phyloP scores from a whole-genome alignment of 306 rosid genomes.

The Trichosanthes truncata region DNA sequence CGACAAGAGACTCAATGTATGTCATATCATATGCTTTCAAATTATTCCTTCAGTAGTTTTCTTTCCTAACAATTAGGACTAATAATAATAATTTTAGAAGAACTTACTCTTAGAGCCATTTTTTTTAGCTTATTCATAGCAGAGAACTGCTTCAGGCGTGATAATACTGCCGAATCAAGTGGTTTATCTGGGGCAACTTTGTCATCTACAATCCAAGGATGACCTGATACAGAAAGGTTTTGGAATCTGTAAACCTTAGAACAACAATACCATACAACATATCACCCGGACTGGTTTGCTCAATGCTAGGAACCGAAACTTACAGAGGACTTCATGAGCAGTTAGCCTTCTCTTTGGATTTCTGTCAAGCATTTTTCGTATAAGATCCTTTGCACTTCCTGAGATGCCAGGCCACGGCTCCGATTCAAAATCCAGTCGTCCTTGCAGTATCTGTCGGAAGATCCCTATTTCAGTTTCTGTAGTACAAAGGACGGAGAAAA shows the following conservation, averaged over 20 bases:
- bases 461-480: slow-evolving; percentile 42
- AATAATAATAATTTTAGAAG: background rate
- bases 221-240: slow-evolving; percentile 19
- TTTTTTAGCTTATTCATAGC: slow-evolving; percentile 46
- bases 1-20: background rate
- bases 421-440: slow-evolving; percentile 33
- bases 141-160: slow-evolving; percentile 37
- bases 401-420: slow-evolving; percentile 36
- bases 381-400: slow-evolving; percentile 31
- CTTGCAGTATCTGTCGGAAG: slow-evolving; percentile 40
- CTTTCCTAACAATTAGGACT: background rate
- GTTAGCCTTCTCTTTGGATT: slow-evolving; percentile 33
- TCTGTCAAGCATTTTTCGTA: slow-evolving; percentile 39
- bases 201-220: slow-evolving; percentile 43
- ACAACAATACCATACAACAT: background rate
- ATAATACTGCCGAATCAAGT: slow-evolving; percentile 35
- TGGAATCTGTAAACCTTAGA: background rate
- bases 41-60: background rate
- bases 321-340: slow-evolving; percentile 39
- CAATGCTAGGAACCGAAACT: slow-evolving; percentile 1
- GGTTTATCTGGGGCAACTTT: slow-evolving; percentile 35
- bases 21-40: background rate
- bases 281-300: background rate
- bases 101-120: slow-evolving; percentile 31
- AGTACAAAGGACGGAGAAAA: background rate